Percentiles rank a stretch among this genome's conserved stretches.
Conservation (phyloP, 129 eudicot species). For the Flaveria bidentis region DNA sequence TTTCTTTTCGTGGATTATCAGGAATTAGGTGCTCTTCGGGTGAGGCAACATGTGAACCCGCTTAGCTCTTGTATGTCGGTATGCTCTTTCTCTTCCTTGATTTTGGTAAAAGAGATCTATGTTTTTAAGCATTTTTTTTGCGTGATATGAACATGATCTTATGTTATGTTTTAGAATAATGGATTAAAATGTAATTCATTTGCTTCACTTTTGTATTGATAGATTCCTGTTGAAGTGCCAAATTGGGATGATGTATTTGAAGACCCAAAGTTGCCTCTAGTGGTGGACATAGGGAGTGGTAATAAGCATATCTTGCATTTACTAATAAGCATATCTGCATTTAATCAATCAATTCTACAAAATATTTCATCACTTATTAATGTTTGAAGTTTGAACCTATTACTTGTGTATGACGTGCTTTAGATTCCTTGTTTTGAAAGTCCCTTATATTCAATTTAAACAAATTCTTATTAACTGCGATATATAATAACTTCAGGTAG, state of each 20-base stretch:
- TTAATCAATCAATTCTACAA: not conserved
- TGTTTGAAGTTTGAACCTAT: not conserved
- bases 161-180: conserved; percentile 4
- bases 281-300: conserved; percentile 97
- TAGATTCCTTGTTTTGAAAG: not conserved
- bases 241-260: conserved; percentile 74
- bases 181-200: not conserved
- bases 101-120: conserved; percentile 5
- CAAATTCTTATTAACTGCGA: conserved; percentile 7
- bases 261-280: conserved; percentile 78
- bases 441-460: not conserved
- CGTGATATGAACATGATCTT: conserved; percentile 3
- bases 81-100: conserved; percentile 7
- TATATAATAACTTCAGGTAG: conserved; percentile 60
- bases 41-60: conserved; percentile 69
- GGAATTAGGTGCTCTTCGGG: conserved; percentile 58
- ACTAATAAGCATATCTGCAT: not conserved
- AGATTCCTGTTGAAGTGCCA: conserved; percentile 79
- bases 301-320: conserved; percentile 27
- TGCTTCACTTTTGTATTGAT: conserved; percentile 24
- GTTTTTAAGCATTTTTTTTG: not conserved
- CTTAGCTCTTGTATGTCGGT: conserved; percentile 42
- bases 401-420: conserved; percentile 6
- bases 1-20: conserved; percentile 22
- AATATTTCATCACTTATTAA: not conserved